Base-by-base conservation (phyloP, 192 early-diverging fungal species). In the Gigaspora rosea region DNA sequence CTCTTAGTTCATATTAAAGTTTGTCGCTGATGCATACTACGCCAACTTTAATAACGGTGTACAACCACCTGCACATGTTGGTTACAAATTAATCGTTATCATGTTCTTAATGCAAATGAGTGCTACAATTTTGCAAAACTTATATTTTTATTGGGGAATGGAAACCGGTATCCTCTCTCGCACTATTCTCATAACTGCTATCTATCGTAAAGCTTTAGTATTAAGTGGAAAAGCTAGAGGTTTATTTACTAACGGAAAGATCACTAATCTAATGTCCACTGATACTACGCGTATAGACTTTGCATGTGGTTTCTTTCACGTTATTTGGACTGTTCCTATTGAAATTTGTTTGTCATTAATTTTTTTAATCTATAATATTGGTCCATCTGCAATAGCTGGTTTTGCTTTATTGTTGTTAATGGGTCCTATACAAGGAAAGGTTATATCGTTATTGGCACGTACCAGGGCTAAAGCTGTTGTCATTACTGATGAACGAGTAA, bases 201-300 rank as follows among this genome's bases (percentile, higher is more conserved):
- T 88, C 49, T 88, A 88, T 76, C 83, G 82, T 58, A 88, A 88
- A 62, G 78, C 80, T 51, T 79, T 88, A 35, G 51, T 82, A 33
- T 75, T 88, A n/a, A 85, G 84, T 27, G 77, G 82, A 51, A 86
- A 84, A 66, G 86, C 85, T 80, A 82, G 1, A 70, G 80, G 4
- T 79, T 80, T 71, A n/a, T 71, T 88, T 13, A 76, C 83, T 51
- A 80, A 86, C 35, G 92, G 92, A 54, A 91, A 87, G 66, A 87
- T 94, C n/a, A 88, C 92, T 47, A 94, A 92, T 73, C 78, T 94
- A 75, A 91, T 93, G 82, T 89, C 90, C 10, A 89, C 90, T 0
- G 94, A 95, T 73, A 83, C 93, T 4, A 84, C 86, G n/a, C 87
- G 89, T 69, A 81, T 94, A 20, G 86, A 88, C 77, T 77, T 88